phyloP scores from a whole-genome alignment of 495 filamentous ascomycete genomes.

The Articulospora tetracladia region DNA sequence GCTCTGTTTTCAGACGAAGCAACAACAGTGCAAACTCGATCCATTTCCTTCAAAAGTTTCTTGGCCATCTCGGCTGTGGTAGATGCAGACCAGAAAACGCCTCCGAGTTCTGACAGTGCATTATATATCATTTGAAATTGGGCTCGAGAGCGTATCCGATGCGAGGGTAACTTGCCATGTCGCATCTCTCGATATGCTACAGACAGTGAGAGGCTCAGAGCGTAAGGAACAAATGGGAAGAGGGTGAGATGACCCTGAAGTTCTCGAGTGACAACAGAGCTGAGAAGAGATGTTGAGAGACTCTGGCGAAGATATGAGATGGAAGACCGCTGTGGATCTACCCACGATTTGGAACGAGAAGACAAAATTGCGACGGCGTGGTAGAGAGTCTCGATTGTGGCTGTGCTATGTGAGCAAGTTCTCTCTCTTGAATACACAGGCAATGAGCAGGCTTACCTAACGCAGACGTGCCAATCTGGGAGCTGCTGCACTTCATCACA shows the following conservation, averaged over 20 bases:
- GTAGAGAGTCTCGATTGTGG: conserved; percentile 64
- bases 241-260: conserved; percentile 48
- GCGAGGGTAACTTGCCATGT: conserved; percentile 59
- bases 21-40: conserved; percentile 31
- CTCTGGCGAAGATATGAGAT: conserved; percentile 55
- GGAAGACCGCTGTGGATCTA: conserved; percentile 49
- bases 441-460: conserved; percentile 39
- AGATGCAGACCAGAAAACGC: conserved; percentile 59
- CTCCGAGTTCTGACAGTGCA: conserved; percentile 50
- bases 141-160: conserved; percentile 54
- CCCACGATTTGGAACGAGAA: conserved; percentile 42
- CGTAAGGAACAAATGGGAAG: conserved; percentile 66
- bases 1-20: conserved; percentile 17
- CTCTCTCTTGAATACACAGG: conserved; percentile 21
- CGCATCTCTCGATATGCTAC: conserved; percentile 71
- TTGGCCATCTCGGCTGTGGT: conserved; percentile 55
- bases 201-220: conserved; percentile 60
- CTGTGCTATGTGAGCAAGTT: conserved; percentile 30
- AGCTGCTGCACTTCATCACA: conserved; percentile 42
- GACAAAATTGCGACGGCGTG: conserved; percentile 65
- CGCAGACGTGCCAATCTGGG: conserved; percentile 32
- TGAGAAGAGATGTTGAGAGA: conserved; percentile 60
- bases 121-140: conserved; percentile 56
- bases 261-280: conserved; percentile 54
- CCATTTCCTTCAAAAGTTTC: conserved; percentile 35